A percentile compares a stretch with the other conserved stretches of the same genome.
These are phyloP conservation scores for Melanomma pulvis-pyrius DNA, from an alignment of 495 filamentous ascomycete genomes.

Conservation along the genomic window DNA sequence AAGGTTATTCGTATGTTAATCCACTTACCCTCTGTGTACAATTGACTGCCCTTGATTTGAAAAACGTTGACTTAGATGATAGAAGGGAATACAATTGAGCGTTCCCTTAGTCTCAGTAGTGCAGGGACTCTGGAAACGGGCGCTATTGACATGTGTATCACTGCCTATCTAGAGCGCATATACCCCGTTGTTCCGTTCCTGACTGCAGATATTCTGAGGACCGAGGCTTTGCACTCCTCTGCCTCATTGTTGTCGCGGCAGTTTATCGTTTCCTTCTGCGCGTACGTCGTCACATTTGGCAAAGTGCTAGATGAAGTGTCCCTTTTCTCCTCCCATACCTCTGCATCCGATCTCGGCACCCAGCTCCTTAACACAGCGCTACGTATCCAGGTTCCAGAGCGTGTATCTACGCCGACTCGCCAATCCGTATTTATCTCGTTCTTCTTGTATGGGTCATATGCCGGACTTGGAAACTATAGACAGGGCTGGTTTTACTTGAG, in stretches of 20 bases:
- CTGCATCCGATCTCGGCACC: neutral
- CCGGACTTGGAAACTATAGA: conserved; percentile 13
- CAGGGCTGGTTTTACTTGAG: conserved; percentile 28
- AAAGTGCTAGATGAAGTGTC: neutral
- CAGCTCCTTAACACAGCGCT: conserved; percentile 8
- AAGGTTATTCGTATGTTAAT: no score
- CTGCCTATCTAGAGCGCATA: conserved; percentile 3
- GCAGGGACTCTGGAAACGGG: neutral
- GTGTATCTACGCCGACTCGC: neutral
- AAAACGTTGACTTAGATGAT: no score
- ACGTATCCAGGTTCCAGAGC: neutral
- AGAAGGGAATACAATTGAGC: no score
- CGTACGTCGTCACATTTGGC: conserved; percentile 21
- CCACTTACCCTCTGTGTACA: no score
- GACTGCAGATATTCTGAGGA: conserved; percentile 5
- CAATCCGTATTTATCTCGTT: conserved; percentile 20
- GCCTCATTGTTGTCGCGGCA: neutral
- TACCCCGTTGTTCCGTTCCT: conserved; percentile 22
- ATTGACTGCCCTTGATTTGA: no score
- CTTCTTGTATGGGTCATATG: conserved; percentile 23
- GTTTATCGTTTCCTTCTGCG: conserved; percentile 23
- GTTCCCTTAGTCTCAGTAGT: neutral
- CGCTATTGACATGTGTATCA: conserved; percentile 8
- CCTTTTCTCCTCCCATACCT: neutral
- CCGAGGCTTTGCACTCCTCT: neutral